Evolutionary conservation across 225 moss, liverwort and hornwort genomes (phyloP).

Genomic region (Bryum argenteum): DNA sequence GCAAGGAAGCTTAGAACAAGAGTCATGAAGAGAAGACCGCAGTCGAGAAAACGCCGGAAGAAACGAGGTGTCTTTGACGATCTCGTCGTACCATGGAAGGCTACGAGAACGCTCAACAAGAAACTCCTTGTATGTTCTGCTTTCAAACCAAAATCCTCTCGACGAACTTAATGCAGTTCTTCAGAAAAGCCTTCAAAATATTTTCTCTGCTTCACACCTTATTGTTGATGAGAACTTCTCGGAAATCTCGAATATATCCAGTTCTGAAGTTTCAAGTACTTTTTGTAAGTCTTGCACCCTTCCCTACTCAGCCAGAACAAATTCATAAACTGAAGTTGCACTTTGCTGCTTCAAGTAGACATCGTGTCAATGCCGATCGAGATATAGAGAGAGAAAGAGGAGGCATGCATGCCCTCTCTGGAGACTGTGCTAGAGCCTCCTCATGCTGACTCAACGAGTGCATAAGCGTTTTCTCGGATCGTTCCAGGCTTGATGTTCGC

Average conservation of each 20-base stretch:
- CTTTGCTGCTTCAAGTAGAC: not conserved
- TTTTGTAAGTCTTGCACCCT: not conserved
- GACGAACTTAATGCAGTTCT: not conserved
- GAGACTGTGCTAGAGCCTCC: not conserved
- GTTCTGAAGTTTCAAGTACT: not conserved
- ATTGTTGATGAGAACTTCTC: not conserved
- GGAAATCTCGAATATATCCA: not conserved
- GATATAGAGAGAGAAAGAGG: not conserved
- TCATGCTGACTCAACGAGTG: not conserved
- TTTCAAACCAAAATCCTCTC: not conserved
- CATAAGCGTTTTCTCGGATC: not conserved
- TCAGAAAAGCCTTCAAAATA: not conserved
- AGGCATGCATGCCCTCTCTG: not conserved
- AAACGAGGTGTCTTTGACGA: not conserved
- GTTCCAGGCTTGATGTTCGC: not conserved
- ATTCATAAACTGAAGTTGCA: not conserved
- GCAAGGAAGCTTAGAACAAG: not conserved
- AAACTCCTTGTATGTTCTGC: constrained; percentile 20
- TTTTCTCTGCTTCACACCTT: not conserved
- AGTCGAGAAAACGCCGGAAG: not conserved
- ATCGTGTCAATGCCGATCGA: not conserved
- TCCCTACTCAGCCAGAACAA: not conserved
- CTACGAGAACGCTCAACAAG: constrained; percentile 17
- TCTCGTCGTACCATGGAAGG: not conserved
- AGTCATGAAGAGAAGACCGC: not conserved